Base-by-base conservation (phyloP, 371 early-diverging fungal species). In the Mucor lusitanicus region DNA sequence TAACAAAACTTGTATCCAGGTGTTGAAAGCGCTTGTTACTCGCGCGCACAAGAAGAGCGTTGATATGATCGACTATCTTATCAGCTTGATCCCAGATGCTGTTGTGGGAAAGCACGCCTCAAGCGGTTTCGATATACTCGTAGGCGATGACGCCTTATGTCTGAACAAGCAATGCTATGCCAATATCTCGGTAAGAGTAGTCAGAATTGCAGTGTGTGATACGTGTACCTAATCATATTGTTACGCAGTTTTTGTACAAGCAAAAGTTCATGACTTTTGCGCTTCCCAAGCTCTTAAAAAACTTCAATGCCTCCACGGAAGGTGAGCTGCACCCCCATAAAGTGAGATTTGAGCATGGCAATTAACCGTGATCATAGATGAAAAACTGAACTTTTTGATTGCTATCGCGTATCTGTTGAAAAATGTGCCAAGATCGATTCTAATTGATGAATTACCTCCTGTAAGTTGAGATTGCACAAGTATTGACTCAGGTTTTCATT, bases 381-480 rank as follows among this genome's bases (percentile, higher is more conserved):
- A 82, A 28, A 88, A 88, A 61, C 80, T 87, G 32, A 81, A 88
- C 64, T 88, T 90, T 63, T 81, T 97, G 44, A 77, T 92, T 25
- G 93, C 92, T 5, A 81, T 95, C 59, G 93, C 94, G 2, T 88
- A 93, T 67, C 77, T 94, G 44, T 77, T 97, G 48, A 81, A 86
- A 50, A 88, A 93, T 71, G 88, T 92, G 44, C 91, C 95, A 23
- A 90, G 90, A 71, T 87, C 90, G 55, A 88, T 94, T n/a, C 76
- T 94, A 11, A 71, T 96, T 70, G 85, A 82, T 33, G 91, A 92
- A 28, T 73, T 94, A 6, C 88, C 91, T 54, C 79, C 85, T 1
- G 93, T 93, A 86, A 80, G 44, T 27, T 1, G 28, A 32, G 35
- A 28, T 55, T 40, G 17, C 40, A 27, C 28, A 17, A 21, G 27